These are phyloP conservation scores for Flaveria trinervia DNA, from an alignment of 129 eudicot genomes.

Conservation along the genomic window DNA sequence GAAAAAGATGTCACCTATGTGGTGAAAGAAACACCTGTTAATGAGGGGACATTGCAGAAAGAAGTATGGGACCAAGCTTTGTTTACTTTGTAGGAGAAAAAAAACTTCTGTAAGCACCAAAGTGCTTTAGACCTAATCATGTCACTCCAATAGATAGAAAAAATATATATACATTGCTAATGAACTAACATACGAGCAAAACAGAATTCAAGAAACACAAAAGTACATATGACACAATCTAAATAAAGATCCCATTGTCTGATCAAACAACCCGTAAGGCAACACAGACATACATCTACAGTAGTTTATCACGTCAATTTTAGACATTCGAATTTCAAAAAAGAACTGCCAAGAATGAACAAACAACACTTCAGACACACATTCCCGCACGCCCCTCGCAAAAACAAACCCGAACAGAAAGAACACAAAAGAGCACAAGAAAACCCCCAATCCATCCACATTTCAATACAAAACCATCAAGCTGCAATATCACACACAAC, in stretches of 20 bases:
- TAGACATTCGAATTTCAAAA: background rate
- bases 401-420: slow-evolving; percentile 15
- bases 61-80: background rate
- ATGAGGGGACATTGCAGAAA: background rate
- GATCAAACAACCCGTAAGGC: slow-evolving; percentile 19
- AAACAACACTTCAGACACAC: slow-evolving; percentile 5
- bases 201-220: background rate
- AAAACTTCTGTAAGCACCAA: background rate
- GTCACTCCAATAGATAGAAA: background rate
- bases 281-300: background rate
- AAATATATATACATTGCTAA: background rate
- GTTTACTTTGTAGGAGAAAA: background rate
- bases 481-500: background rate
- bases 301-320: background rate
- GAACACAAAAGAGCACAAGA: background rate
- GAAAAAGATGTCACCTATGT: background rate
- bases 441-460: slow-evolving; percentile 19
- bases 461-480: slow-evolving; percentile 3
- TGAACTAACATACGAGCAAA: background rate
- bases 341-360: background rate
- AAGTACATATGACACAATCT: background rate
- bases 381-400: slow-evolving; percentile 3
- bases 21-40: background rate
- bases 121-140: background rate
- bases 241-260: background rate